A percentile compares a stretch with the other conserved stretches of the same genome.
phyloP scores from a whole-genome alignment of 192 early-diverging fungal genomes.

The Entrophospora sp. region DNA sequence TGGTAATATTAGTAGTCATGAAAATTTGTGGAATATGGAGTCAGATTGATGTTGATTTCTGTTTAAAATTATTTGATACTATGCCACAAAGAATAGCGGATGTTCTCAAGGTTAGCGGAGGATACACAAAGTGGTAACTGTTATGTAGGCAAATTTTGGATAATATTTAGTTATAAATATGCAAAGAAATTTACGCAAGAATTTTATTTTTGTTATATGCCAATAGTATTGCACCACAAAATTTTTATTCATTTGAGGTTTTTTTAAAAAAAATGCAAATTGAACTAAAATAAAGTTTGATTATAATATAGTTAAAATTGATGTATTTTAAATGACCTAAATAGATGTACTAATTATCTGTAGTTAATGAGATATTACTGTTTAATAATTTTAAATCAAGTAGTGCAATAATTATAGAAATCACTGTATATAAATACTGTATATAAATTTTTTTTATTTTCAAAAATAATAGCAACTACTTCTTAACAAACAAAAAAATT shows the following conservation, averaged over 20 bases:
- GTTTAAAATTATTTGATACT: background rate
- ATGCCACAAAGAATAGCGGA: background rate
- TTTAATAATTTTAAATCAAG: background rate
- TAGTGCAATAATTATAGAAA: background rate
- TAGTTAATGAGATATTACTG: background rate
- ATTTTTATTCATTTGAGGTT: background rate
- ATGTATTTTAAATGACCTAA: no score
- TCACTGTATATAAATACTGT: no score
- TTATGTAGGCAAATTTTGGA: no score
- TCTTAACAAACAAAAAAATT: no score
- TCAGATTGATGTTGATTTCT: background rate
- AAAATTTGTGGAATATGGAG: background rate
- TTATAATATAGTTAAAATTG: background rate
- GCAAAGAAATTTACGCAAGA: no score
- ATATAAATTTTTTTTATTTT: no score
- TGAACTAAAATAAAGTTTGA: background rate
- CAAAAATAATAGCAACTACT: no score
- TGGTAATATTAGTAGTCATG: background rate
- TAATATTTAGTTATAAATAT: no score
- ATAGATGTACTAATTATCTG: background rate
- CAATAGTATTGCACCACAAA: background rate
- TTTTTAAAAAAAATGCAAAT: background rate
- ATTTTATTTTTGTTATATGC: no score
- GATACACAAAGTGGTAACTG: slow-evolving; percentile 15
- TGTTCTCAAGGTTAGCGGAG: slow-evolving; percentile 9